Percentiles rank a stretch among this genome's conserved stretches.
Conservation (phyloP, 768 basidiomycete species). For the Amanita brunnescens region DNA sequence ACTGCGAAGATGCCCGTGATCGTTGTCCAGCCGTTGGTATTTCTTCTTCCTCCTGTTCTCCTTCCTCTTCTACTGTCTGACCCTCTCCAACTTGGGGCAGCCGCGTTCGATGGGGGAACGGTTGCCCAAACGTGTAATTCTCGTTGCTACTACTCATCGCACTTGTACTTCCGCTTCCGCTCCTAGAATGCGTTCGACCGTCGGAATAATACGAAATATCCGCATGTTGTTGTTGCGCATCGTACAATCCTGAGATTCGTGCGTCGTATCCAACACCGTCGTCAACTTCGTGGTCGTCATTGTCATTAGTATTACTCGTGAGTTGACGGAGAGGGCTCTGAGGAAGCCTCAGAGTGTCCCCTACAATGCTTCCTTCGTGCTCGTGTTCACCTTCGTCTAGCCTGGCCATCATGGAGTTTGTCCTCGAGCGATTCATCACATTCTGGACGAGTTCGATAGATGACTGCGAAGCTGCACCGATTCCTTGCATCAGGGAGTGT, state of each 20-base stretch:
- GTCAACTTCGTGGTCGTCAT: constrained; percentile 13
- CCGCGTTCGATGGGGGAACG: constrained; percentile 19
- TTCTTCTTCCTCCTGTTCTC: constrained; percentile 1
- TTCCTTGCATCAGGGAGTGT: constrained; percentile 58
- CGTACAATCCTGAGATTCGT: constrained; percentile 6
- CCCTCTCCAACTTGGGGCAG: constrained; percentile 16
- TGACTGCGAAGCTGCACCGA: constrained; percentile 52
- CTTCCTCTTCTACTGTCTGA: constrained; percentile 11
- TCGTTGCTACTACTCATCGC: constrained; percentile 43
- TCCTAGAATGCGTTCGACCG: constrained; percentile 34
- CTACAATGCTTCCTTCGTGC: constrained; percentile 1
- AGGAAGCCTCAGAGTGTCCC: constrained; percentile 5
- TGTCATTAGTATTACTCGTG: constrained; percentile 16
- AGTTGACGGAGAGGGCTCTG: neutral
- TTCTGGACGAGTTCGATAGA: constrained; percentile 49
- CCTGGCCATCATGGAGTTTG: constrained; percentile 62
- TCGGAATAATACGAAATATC: constrained; percentile 24
- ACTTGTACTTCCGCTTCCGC: constrained; percentile 43
- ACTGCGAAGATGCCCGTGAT: constrained; percentile 12
- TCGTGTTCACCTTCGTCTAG: constrained; percentile 43
- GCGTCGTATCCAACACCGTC: constrained; percentile 11
- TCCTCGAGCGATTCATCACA: constrained; percentile 18
- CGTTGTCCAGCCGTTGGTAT: constrained; percentile 4
- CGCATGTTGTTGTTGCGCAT: constrained; percentile 7
- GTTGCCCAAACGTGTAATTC: constrained; percentile 71